phyloP scores from a whole-genome alignment of 225 moss, liverwort and hornwort species.

The Antitrichia curtipendula region DNA sequence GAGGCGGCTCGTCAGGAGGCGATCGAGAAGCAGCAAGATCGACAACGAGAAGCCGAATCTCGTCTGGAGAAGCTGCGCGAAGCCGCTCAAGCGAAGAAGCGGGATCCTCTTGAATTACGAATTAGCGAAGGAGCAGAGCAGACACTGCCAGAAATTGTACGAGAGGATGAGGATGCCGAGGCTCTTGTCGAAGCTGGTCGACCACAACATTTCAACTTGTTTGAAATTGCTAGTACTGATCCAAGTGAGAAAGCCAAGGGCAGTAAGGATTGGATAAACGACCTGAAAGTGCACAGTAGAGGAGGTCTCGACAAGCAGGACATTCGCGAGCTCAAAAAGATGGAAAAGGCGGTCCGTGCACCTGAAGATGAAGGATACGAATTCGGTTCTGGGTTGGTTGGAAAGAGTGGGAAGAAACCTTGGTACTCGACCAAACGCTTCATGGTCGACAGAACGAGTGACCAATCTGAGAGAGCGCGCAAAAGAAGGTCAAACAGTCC shows the following conservation, averaged over 20 bases:
- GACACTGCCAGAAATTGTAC: not conserved
- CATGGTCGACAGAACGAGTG: slow-evolving; percentile 6
- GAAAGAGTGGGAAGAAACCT: slow-evolving; percentile 37
- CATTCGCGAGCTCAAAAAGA: slow-evolving; percentile 55
- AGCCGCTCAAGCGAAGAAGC: slow-evolving; percentile 40
- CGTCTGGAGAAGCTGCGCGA: slow-evolving; percentile 74
- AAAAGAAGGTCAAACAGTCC: not conserved
- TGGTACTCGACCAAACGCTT: slow-evolving; percentile 11
- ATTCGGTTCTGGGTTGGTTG: slow-evolving; percentile 58
- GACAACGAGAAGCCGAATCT: slow-evolving; percentile 72
- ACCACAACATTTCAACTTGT: slow-evolving; percentile 61
- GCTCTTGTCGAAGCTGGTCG: slow-evolving; percentile 24
- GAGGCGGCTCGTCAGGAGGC: slow-evolving; percentile 75
- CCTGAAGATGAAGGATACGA: slow-evolving; percentile 73
- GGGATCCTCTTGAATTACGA: slow-evolving; percentile 1
- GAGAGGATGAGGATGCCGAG: not conserved
- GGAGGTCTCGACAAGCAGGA: slow-evolving; percentile 49
- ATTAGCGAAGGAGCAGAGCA: slow-evolving; percentile 10
- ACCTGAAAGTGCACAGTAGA: slow-evolving; percentile 29
- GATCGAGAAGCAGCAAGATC: slow-evolving; percentile 47
- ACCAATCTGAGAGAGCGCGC: not conserved
- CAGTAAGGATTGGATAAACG: slow-evolving; percentile 28
- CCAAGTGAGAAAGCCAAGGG: slow-evolving; percentile 16
- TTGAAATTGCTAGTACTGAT: slow-evolving; percentile 24
- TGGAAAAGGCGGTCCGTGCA: slow-evolving; percentile 55